phyloP scores from a whole-genome alignment of 176 grass and related monocot genomes.

The Tuctoria greenei region DNA sequence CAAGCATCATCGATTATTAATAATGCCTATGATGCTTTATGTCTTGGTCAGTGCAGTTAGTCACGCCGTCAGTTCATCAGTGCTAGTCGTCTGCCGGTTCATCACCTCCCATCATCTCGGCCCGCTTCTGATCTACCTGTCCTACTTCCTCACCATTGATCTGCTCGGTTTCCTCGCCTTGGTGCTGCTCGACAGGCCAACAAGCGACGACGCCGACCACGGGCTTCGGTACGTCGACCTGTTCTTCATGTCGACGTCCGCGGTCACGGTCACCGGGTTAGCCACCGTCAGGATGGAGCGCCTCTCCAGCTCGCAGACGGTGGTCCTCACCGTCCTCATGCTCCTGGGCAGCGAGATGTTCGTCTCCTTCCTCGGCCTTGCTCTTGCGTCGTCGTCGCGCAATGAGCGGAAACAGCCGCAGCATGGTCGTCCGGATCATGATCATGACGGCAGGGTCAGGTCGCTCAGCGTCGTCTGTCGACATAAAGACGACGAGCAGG shows the following conservation, averaged over 20 bases:
- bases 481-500: slow-evolving; percentile 36
- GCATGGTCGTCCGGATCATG: slow-evolving; percentile 7
- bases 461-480: slow-evolving; percentile 4
- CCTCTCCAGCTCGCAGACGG: slow-evolving; percentile 59
- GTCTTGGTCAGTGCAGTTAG: background rate
- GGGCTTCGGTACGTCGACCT: slow-evolving; percentile 45
- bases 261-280: slow-evolving; percentile 72
- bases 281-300: slow-evolving; percentile 67
- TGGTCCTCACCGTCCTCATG: slow-evolving; percentile 63
- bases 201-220: slow-evolving; percentile 4
- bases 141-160: slow-evolving; percentile 58
- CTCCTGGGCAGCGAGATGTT: slow-evolving; percentile 76
- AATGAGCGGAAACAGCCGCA: background rate
- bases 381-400: background rate
- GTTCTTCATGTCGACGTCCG: slow-evolving; percentile 63
- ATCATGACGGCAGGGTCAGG: background rate
- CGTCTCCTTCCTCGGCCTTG: slow-evolving; percentile 49
- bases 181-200: slow-evolving; percentile 42
- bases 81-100: slow-evolving; percentile 36
- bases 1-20: background rate
- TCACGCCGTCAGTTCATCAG: slow-evolving; percentile 1
- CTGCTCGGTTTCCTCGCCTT: slow-evolving; percentile 59
- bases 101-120: slow-evolving; percentile 37
- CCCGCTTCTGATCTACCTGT: slow-evolving; percentile 50
- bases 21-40: slow-evolving; percentile 22